Base-by-base conservation (phyloP, 2,329 filamentous ascomycete genomes). In the Diplodia mutila region DNA sequence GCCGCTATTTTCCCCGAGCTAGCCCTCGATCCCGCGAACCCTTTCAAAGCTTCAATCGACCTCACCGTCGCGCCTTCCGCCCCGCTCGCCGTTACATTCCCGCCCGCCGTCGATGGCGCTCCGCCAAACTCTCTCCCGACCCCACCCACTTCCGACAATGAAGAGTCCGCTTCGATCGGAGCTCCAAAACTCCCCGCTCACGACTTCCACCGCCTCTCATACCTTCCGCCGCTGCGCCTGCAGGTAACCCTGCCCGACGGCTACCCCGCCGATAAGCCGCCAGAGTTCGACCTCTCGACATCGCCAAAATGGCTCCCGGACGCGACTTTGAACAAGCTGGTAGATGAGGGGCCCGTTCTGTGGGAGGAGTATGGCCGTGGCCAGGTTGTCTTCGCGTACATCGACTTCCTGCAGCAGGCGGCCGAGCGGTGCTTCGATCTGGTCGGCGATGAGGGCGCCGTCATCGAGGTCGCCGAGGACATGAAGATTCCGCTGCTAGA, bases 401-500 rank as follows among this genome's bases (percentile, higher is more conserved):
- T 89, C 66, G 86, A 87, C 73, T 83, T 84, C 70, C 78, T 89
- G 3, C 86, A 89, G 71, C 85, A 88, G 74, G 79, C 85, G 25
- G 83, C 85, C 1, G 86, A 89, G 71, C 78, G 79, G 4, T 81
- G 81, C 1, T 89, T 89, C 73, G 84, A 82, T 29, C 75, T 88
- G 7, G 75, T 81, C 12, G 75, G 79, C 53, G 72, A 74, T 2
- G 77, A 79, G 29, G 79, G 78, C 2, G 79, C 53, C 14, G 52
- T 54, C 81, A 73, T 87, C n/a, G 77, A 77, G 27, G 76, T 89
- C 16, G 75, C 85, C 0, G 77, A 78, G 6, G 77, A 81, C 3
- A 71, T 86, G 66, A 91, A 92, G 78, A 86, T 92, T 21, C 85
- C 89, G 5, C 83, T 97, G 16, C 78, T 97, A 52, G 91, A 93